Base-by-base conservation (phyloP, 192 early-diverging fungal genomes). In the Podila epigama region DNA sequence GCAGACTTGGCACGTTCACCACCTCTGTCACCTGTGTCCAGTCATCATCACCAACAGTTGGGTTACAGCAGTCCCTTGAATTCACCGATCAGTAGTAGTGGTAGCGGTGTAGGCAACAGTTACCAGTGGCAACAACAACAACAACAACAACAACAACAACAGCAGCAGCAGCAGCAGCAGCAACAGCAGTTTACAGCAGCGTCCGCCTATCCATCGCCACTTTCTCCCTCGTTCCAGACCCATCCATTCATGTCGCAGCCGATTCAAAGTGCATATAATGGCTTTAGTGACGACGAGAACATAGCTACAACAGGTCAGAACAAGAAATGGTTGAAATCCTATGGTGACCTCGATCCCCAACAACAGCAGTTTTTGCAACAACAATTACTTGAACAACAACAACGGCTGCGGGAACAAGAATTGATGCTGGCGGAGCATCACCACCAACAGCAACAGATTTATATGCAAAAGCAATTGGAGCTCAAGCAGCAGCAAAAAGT, bases 391-490 rank as follows among this genome's bases (percentile, higher is more conserved):
- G n/a, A 32, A 35, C 51, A 52, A 5, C 62, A 64, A 28, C 51
- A 64, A 36, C 54, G 51, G 4, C 51, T 66, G 9, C 28, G 25
- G 2, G 64, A 37, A 0, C 64, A 66, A 33, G 64, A 66, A 29
- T 36, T 66, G 64, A 34, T 66, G 32, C 29, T 66, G 53, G 35
- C 54, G 20, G 64, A 66, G 22, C 64, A 66, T 0, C 64, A 66
- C 9, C 64, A 48, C 7, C 22, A 42, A 40, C 52, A 57, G 22
- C 64, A 66, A 13, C 64, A 66, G 33, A 28, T 40, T 22, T 54
- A 39, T 35, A 32, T 54, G 10, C 51, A 39, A 15, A 52, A 64
- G 36, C 62, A 64, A 11, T 37, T 52, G 15, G 35, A 64, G 16
- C 32, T 54, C 27, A 48, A 53, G 22, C n/a, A 53, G 33, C 61